Conservation (phyloP, 495 filamentous ascomycete genomes). For the Penicillium nucicola region DNA sequence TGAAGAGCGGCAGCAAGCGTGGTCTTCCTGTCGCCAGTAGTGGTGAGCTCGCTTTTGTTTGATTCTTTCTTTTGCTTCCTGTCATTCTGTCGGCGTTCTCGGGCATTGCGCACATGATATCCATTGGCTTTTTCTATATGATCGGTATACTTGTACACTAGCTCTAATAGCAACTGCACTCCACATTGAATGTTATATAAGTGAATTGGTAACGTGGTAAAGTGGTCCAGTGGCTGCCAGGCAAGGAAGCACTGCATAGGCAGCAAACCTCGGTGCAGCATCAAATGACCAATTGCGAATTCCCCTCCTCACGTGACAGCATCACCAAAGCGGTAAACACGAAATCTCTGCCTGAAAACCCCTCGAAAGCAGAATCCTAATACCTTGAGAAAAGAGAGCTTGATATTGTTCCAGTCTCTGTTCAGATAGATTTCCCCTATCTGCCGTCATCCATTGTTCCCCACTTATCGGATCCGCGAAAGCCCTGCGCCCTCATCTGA, state of each 20-base stretch:
- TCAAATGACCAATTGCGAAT: conserved; percentile 3
- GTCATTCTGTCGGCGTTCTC: conserved; percentile 12
- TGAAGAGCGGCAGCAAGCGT: conserved; percentile 13
- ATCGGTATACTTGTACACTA: not conserved
- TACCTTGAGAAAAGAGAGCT: no score
- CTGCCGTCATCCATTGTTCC: conserved; percentile 23
- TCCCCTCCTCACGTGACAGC: conserved; percentile 7
- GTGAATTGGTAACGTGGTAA: no score
- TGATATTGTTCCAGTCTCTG: not conserved
- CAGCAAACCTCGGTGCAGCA: not conserved
- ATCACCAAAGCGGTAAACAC: conserved; percentile 15
- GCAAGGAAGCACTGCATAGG: no score
- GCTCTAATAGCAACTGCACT: no score
- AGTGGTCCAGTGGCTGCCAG: no score
- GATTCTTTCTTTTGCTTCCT: conserved; percentile 4
- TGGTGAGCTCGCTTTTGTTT: conserved; percentile 35
- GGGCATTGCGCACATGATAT: conserved; percentile 33
- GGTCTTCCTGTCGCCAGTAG: conserved; percentile 27
- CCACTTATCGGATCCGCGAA: conserved; percentile 32
- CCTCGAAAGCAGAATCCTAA: not conserved
- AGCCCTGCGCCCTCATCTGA: conserved; percentile 31
- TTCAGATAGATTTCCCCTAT: conserved; percentile 12
- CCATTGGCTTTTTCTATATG: conserved; percentile 21
- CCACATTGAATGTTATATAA: not conserved
- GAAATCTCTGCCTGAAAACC: conserved; percentile 18